Conservation (phyloP, 208 protist genomes). For the Leishmania aethiopica region DNA sequence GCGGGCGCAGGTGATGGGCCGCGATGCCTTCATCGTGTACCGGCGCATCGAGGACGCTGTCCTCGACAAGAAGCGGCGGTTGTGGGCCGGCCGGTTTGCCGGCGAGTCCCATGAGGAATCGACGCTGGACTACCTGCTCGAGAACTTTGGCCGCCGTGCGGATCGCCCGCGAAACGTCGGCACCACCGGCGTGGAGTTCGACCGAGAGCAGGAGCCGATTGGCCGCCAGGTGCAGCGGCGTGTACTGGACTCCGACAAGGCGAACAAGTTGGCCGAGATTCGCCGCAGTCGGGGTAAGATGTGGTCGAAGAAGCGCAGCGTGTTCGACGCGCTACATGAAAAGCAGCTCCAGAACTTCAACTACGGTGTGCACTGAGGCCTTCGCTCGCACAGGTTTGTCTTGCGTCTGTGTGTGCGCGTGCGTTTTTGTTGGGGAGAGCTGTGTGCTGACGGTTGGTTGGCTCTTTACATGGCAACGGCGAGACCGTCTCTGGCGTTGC, state of each 20-base stretch:
- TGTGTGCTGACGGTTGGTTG: background rate
- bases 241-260: conserved; percentile 84
- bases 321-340: conserved; percentile 85
- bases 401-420: background rate
- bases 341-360: conserved; percentile 89
- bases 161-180: conserved; percentile 67
- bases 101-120: conserved; percentile 86
- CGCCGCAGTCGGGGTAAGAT: conserved; percentile 77
- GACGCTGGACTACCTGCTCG: conserved; percentile 88
- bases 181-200: conserved; percentile 86
- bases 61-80: conserved; percentile 77
- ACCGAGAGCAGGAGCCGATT: conserved; percentile 92
- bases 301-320: conserved; percentile 86
- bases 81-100: conserved; percentile 84
- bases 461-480: background rate
- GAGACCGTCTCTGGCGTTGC: background rate
- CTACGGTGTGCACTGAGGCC: conserved; percentile 69
- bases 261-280: conserved; percentile 74
- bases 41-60: conserved; percentile 81
- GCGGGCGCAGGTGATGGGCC: conserved; percentile 72
- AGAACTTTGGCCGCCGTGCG: conserved; percentile 88
- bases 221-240: conserved; percentile 89
- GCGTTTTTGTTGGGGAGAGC: background rate
- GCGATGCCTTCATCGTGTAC: conserved; percentile 75
- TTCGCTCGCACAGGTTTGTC: background rate